Evolutionary conservation across 208 protist genomes (phyloP).

Genomic region (Leishmania aethiopica): DNA sequence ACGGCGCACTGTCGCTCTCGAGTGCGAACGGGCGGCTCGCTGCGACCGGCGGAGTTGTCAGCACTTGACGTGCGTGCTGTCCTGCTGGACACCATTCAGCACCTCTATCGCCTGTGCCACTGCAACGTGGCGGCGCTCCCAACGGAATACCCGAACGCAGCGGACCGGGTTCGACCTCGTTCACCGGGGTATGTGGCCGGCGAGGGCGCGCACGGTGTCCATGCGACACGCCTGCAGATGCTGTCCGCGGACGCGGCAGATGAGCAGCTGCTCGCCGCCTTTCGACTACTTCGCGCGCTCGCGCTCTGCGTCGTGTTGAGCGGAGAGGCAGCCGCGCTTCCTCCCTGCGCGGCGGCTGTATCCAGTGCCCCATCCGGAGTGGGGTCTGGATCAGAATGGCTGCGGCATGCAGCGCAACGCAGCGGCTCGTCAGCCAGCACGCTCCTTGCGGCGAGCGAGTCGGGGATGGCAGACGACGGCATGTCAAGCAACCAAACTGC

Average conservation of each 20-base stretch:
- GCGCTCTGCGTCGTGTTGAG: slow-evolving; percentile 18
- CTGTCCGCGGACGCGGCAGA: neutral
- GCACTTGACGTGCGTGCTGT: slow-evolving; percentile 8
- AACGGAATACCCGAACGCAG: neutral
- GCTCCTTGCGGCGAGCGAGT: neutral
- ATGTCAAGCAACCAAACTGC: neutral
- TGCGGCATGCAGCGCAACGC: neutral
- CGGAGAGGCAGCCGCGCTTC: slow-evolving; percentile 11
- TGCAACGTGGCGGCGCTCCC: neutral
- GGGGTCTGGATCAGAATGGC: neutral
- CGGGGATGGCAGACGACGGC: neutral
- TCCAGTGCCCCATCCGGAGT: neutral
- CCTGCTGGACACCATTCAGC: slow-evolving; percentile 6
- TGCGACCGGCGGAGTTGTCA: neutral
- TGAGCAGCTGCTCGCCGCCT: slow-evolving; percentile 17
- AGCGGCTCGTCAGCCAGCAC: neutral
- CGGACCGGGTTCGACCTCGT: neutral
- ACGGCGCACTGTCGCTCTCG: neutral
- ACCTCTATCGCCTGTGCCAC: slow-evolving; percentile 10
- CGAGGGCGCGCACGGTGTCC: neutral
- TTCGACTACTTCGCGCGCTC: slow-evolving; percentile 25
- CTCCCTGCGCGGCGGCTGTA: neutral
- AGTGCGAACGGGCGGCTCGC: neutral
- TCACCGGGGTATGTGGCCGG: neutral
- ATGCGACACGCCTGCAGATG: neutral